Base-by-base conservation (phyloP, 2,329 filamentous ascomycete species). In the Beauveria medogensis region DNA sequence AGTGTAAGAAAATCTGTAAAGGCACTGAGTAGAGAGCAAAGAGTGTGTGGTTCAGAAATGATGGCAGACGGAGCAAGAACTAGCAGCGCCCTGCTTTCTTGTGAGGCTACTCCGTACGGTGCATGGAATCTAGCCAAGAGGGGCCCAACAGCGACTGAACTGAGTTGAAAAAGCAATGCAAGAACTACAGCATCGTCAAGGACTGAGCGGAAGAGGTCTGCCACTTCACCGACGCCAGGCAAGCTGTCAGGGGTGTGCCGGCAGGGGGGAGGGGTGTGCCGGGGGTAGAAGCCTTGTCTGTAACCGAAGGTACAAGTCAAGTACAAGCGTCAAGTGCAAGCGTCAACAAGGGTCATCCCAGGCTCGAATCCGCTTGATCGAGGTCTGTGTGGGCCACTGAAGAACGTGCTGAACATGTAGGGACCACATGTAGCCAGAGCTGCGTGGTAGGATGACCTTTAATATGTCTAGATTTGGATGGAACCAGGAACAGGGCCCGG, bases 221-320 rank as follows among this genome's bases (percentile, higher is more conserved):
- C 18, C 24, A 16, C 16, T 30, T 43, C 26, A 51, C 44, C 34
- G 18, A 12, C 34, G 14, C 44, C 12, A 16, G 30, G 18, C 46
- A 51, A 50, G 8, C 5, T 41, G 47, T 44, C 5, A 12, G 24
- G 30, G 55, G 47, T 1, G 37, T 59, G 47, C 14, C 34, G 24
- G 30, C 46, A 59, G 12, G 57, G 57, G 48, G n/a, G 20, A 28
- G 56, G 44, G 41, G 40, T 43, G 47, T 12, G 16, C 22, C 10
- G 12, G 9, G 41, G 26, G 57, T 53, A 50, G 30, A 22, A 28
- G 26, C 24, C 41, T 34, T 44, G 40, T 9, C 37, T 30, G 41
- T 46, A 59, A 52, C 47, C 47, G 40, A 60, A 47, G 57, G 57
- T 60, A 60, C 57, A 60, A 47, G 50, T 10, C 12, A n/a, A 40